phyloP scores from a whole-genome alignment of 306 rosid species.

The Rosa multiflora region DNA sequence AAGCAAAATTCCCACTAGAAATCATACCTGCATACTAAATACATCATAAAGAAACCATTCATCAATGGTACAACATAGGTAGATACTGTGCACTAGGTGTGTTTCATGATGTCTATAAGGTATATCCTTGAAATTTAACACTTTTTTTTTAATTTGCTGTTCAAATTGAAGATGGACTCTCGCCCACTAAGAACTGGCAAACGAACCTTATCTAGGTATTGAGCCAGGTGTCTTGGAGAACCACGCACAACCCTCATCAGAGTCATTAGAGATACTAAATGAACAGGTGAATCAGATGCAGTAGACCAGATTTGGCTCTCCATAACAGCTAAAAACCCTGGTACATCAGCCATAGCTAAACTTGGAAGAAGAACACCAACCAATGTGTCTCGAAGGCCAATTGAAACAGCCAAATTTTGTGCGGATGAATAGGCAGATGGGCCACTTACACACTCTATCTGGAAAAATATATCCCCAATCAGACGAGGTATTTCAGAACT shows the following conservation, averaged over 20 bases:
- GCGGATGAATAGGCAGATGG: conserved; percentile 48
- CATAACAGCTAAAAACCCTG: conserved; percentile 64
- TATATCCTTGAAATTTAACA: background rate
- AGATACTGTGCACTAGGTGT: background rate
- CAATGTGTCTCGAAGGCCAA: conserved; percentile 68
- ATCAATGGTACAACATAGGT: background rate
- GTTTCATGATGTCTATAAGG: background rate
- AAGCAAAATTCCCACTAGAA: background rate
- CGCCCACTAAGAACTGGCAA: conserved; percentile 21
- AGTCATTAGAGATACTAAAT: conserved; percentile 81
- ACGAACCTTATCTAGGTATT: conserved; percentile 92
- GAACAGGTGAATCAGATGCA: conserved; percentile 96
- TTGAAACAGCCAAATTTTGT: conserved; percentile 49
- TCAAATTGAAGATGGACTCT: conserved; percentile 1
- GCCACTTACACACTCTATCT: conserved; percentile 83
- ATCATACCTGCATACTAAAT: background rate
- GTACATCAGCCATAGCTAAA: conserved; percentile 85
- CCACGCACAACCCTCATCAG: conserved; percentile 82
- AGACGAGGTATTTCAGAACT: conserved; percentile 73
- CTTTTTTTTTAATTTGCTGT: background rate
- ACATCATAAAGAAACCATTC: background rate
- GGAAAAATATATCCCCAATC: conserved; percentile 86
- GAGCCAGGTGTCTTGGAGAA: conserved; percentile 80
- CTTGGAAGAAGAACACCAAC: conserved; percentile 94
- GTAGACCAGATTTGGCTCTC: conserved; percentile 99